phyloP scores from a whole-genome alignment of 257 asterid genomes.

The Solanum dulcamara region DNA sequence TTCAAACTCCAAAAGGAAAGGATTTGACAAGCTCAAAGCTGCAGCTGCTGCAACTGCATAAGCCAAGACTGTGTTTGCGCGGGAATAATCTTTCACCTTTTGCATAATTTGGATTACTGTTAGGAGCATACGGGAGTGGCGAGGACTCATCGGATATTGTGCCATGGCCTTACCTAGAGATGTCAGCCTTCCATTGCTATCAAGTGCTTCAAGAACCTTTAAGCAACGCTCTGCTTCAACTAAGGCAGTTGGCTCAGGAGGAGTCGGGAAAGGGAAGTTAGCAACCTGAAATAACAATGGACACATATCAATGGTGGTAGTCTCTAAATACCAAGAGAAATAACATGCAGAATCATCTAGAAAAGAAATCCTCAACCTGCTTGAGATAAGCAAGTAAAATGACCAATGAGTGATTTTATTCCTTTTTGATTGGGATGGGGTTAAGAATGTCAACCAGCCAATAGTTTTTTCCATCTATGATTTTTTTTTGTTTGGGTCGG shows the following conservation, averaged over 20 bases:
- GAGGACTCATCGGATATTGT: constrained; percentile 91
- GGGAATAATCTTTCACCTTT: constrained; percentile 18
- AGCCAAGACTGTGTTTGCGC: constrained; percentile 62
- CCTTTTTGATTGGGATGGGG: neutral
- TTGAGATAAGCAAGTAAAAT: neutral
- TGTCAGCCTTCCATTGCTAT: constrained; percentile 58
- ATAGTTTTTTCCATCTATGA: neutral
- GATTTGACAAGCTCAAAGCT: constrained; percentile 77
- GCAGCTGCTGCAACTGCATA: constrained; percentile 86
- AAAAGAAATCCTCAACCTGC: neutral
- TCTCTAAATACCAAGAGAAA: neutral
- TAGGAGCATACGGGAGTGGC: constrained; percentile 97
- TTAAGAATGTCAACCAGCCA: neutral
- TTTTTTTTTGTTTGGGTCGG: neutral
- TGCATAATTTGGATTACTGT: constrained; percentile 71
- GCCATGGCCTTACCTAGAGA: constrained; percentile 93
- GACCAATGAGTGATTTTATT: neutral
- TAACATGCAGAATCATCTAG: neutral
- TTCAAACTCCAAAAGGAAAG: constrained; percentile 40
- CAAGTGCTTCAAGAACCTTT: constrained; percentile 87
- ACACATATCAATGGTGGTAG: neutral
- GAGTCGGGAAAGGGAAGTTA: constrained; percentile 92
- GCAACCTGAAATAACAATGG: constrained; percentile 44
- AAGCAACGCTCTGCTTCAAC: constrained; percentile 79
- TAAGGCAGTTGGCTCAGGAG: constrained; percentile 65